Base-by-base conservation (phyloP, 768 basidiomycete genomes). In the Naganishia randhawae region DNA sequence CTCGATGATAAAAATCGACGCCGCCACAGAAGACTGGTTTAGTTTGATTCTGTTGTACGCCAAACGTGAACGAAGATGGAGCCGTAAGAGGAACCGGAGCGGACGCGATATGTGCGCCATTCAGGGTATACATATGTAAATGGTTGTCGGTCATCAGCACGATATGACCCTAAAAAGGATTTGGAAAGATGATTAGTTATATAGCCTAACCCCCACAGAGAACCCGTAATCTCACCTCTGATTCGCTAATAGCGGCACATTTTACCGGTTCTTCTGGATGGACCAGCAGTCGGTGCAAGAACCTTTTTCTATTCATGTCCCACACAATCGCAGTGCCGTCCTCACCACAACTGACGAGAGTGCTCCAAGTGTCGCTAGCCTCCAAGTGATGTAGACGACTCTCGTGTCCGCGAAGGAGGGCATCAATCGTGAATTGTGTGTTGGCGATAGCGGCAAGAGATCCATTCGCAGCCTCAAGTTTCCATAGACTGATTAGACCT, bases 291-390 rank as follows among this genome's bases (percentile, higher is more conserved):
- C 90, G 89, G 65, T 88, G 82, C 14, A 89, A 86, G 71, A 96
- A 95, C 9, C 86, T 81, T 9, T 89, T 89, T 31, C 86, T 82
- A 75, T 96, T 95, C 63, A 92, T 83, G 78, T 95, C 93, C 93
- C 93, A 96, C 3, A 95, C 67, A 3, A 88, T 88, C 0, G 89
- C 91, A 69, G 87, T 90, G 1, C 92, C 91, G 73, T 95, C 92
- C 74, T 85, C 84, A 17, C 90, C 89, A 11, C 91, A 91, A 71
- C 90, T 93, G 50, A 93, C 85, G 27, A 86, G 85, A 27, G 92
- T 73, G 0, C 90, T 90, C 93, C 93, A 95, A 1, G 87, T 80
- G 50, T 88, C 82, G 16, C 89, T 93, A 1, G 90, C 87, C 9
- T 87, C 81, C 17, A 95, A 83, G 72, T 85, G 88, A 0, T 83